phyloP scores from a whole-genome alignment of 192 early-diverging fungal species.

The Linderina pennispora region DNA sequence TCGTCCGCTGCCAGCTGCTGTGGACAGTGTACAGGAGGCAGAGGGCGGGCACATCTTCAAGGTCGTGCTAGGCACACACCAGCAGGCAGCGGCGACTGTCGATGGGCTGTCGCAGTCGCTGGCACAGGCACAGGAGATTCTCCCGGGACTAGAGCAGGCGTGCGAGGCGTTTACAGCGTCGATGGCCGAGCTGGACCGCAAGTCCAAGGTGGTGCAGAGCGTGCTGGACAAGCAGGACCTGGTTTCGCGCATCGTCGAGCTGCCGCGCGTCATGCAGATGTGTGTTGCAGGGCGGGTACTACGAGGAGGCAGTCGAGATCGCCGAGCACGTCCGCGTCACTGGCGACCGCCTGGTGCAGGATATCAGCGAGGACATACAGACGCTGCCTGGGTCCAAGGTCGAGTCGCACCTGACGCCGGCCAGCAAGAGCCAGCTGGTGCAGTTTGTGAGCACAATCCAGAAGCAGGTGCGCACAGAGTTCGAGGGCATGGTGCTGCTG shows the following conservation, averaged over 20 bases:
- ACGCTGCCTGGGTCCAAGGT: slow-evolving; percentile 21
- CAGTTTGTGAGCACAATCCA: slow-evolving; percentile 26
- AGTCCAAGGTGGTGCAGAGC: slow-evolving; percentile 25
- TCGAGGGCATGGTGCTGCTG: slow-evolving; percentile 32
- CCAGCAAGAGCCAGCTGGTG: slow-evolving; percentile 13
- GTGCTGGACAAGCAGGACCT: slow-evolving; percentile 45
- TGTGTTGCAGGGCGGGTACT: slow-evolving; percentile 43
- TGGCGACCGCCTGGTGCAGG: slow-evolving; percentile 29
- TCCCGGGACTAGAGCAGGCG: slow-evolving; percentile 21
- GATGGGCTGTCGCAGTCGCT: slow-evolving; percentile 8
- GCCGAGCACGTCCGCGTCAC: slow-evolving; percentile 36
- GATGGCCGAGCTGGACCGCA: slow-evolving; percentile 29
- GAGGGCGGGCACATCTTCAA: not conserved
- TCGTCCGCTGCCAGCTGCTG: too few species aligned
- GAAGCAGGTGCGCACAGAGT: slow-evolving; percentile 36
- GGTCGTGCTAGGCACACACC: slow-evolving; percentile 14
- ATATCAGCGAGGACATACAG: slow-evolving; percentile 30
- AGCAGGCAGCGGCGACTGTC: slow-evolving; percentile 4
- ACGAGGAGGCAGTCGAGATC: slow-evolving; percentile 42
- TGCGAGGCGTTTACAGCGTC: slow-evolving; percentile 20
- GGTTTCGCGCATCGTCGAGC: slow-evolving; percentile 37
- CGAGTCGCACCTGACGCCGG: not conserved
- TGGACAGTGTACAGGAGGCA: too few species aligned
- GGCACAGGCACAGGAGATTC: slow-evolving; percentile 15
- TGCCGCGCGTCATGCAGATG: slow-evolving; percentile 46